Percentiles rank a stretch among this genome's conserved stretches.
Conservation (phyloP, 257 asterid species). For the Penstemon davidsonii region DNA sequence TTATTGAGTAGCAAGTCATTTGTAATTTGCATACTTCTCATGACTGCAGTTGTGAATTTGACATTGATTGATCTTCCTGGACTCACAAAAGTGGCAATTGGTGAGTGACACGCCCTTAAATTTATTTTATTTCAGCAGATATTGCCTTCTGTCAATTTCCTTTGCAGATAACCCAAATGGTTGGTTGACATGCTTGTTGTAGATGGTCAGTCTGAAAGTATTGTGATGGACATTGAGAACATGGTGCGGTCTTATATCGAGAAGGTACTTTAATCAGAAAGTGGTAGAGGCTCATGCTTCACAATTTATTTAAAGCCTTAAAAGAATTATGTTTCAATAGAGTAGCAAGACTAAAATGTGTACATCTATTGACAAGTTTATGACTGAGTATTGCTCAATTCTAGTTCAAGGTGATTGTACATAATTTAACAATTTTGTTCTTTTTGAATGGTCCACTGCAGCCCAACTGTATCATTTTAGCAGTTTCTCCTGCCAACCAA, state of each 20-base stretch:
- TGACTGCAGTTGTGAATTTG: conserved; percentile 60
- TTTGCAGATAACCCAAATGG: conserved; percentile 15
- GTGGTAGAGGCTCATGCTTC: conserved; percentile 8
- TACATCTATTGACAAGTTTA: neutral
- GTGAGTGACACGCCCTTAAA: conserved; percentile 34
- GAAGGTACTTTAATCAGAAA: conserved; percentile 41
- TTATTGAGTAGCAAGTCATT: conserved; percentile 24
- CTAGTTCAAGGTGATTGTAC: conserved; percentile 11
- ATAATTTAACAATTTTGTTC: conserved; percentile 20
- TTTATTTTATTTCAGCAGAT: conserved; percentile 13
- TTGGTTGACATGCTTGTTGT: conserved; percentile 18
- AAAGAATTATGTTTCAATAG: neutral
- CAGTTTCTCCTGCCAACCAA: conserved; percentile 68
- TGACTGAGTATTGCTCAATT: conserved; percentile 1
- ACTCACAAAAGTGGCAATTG: conserved; percentile 68
- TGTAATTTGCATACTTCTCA: conserved; percentile 25
- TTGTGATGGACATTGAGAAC: conserved; percentile 63
- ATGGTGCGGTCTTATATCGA: conserved; percentile 70
- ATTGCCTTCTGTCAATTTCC: neutral
- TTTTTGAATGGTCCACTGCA: conserved; percentile 36
- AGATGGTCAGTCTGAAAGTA: conserved; percentile 68
- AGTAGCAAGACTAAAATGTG: neutral
- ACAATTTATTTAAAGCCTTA: conserved; percentile 1
- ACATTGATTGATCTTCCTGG: conserved; percentile 77
- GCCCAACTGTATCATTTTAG: conserved; percentile 68